These are phyloP conservation scores for Raffaelea deltoideospora DNA, from an alignment of 2,329 filamentous ascomycete species.

Conservation along the genomic window DNA sequence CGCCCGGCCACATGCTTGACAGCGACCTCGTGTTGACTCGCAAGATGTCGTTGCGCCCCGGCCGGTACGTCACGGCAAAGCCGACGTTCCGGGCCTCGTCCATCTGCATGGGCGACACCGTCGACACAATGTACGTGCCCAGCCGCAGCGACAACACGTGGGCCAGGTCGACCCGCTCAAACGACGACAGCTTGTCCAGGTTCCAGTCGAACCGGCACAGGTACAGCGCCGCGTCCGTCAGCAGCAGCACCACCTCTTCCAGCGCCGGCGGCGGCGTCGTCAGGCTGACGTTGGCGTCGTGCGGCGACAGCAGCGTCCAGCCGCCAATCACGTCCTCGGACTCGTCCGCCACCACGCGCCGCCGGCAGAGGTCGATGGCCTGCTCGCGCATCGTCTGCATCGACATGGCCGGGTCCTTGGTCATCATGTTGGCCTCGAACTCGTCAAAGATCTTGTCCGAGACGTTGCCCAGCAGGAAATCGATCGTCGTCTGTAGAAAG, in stretches of 20 bases:
- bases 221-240: constrained; percentile 77
- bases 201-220: constrained; percentile 90
- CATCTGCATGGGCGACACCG: constrained; percentile 60
- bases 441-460: constrained; percentile 78
- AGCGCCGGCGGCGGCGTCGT: constrained; percentile 59
- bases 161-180: constrained; percentile 68
- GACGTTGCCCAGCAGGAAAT: constrained; percentile 83
- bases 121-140: constrained; percentile 84
- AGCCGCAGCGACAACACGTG: constrained; percentile 59
- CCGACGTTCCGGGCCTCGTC: constrained; percentile 74
- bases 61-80: constrained; percentile 62
- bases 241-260: constrained; percentile 73
- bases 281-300: constrained; percentile 47
- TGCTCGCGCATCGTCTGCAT: constrained; percentile 71
- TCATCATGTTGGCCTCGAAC: constrained; percentile 88
- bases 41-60: constrained; percentile 54
- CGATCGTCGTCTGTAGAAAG: constrained; percentile 88
- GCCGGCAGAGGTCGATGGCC: constrained; percentile 78
- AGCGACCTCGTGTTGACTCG: constrained; percentile 78
- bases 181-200: constrained; percentile 83
- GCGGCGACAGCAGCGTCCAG: constrained; percentile 76
- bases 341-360: constrained; percentile 72
- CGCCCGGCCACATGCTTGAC: constrained; percentile 26
- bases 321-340: constrained; percentile 74
- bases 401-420: constrained; percentile 78